phyloP scores from a whole-genome alignment of 805 yeast genomes.

The Debaryomyces prosopidis region DNA sequence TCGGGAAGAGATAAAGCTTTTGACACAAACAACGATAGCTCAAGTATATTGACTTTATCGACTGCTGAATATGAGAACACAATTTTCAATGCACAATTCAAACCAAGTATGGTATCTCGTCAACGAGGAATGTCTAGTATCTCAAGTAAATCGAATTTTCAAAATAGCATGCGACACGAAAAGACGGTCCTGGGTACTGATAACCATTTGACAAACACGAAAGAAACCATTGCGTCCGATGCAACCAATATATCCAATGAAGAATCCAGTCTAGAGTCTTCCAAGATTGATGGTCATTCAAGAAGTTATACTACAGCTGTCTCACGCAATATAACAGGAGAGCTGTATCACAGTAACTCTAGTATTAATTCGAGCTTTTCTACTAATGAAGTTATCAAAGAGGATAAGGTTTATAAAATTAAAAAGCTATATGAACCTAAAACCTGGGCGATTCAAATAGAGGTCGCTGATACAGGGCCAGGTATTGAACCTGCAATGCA shows the following conservation, averaged over 20 bases:
- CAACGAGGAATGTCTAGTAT: too few relatives aligned
- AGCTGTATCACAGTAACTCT: not conserved
- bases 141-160: too few relatives aligned
- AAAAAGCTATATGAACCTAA: conserved; percentile 38
- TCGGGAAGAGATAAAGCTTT: not conserved
- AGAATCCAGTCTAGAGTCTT: too few relatives aligned
- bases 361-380: conserved; percentile 12
- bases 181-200: too few relatives aligned
- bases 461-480: conserved; percentile 89
- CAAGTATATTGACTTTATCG: conserved; percentile 34
- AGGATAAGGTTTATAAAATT: conserved; percentile 34
- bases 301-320: too few relatives aligned
- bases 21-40: conserved; percentile 17
- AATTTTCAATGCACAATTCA: conserved; percentile 39
- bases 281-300: too few relatives aligned
- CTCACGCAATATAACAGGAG: too few relatives aligned
- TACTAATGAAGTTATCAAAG: conserved; percentile 33
- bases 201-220: too few relatives aligned
- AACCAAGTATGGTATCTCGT: conserved; percentile 1
- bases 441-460: conserved; percentile 63
- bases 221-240: too few relatives aligned
- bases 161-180: too few relatives aligned
- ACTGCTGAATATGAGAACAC: conserved; percentile 40
- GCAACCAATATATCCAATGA: too few relatives aligned
- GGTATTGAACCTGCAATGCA: conserved; percentile 86